phyloP scores from a whole-genome alignment of 1,284 basidiomycete species.

The Apiotrichum laibachii region DNA sequence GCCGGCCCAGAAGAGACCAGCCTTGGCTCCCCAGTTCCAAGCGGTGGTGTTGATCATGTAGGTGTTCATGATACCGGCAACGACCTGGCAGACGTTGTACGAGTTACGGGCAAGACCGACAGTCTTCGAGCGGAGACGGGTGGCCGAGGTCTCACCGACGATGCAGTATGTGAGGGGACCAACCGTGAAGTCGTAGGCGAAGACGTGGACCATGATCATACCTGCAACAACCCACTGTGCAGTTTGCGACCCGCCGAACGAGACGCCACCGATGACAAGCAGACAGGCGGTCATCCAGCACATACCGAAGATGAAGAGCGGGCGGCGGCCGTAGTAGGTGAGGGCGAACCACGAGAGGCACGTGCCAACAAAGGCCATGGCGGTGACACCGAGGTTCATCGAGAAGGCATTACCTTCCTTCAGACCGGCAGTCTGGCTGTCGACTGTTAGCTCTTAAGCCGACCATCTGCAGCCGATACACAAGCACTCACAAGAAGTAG shows the following conservation, averaged over 20 bases:
- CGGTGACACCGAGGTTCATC: slow-evolving; percentile 45
- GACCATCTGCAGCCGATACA: no score
- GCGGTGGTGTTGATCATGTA: slow-evolving; percentile 25
- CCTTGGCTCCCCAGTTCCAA: slow-evolving; percentile 31
- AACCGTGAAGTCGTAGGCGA: slow-evolving; percentile 32
- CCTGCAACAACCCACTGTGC: slow-evolving; percentile 21
- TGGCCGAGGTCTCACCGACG: slow-evolving; percentile 51
- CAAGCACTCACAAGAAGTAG: background rate
- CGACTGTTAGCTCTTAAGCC: no score
- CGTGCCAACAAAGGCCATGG: slow-evolving; percentile 49
- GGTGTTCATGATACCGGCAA: slow-evolving; percentile 18
- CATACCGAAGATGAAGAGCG: slow-evolving; percentile 53
- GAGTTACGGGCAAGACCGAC: slow-evolving; percentile 53
- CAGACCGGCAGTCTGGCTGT: slow-evolving; percentile 19
- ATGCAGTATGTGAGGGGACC: slow-evolving; percentile 42
- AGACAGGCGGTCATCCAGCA: slow-evolving; percentile 48
- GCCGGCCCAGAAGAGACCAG: slow-evolving; percentile 50
- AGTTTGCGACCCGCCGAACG: slow-evolving; percentile 4
- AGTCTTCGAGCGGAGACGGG: slow-evolving; percentile 53
- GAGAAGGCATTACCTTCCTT: slow-evolving; percentile 18
- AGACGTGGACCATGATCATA: slow-evolving; percentile 29
- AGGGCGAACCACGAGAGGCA: slow-evolving; percentile 46
- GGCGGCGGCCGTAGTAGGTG: slow-evolving; percentile 49
- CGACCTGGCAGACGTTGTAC: slow-evolving; percentile 47
- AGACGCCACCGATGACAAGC: slow-evolving; percentile 49